Evolutionary conservation across 371 early-diverging fungal species (phyloP), one percentile per base, ranked within the genome.

Genomic region (Rhizopus stolonifer): DNA sequence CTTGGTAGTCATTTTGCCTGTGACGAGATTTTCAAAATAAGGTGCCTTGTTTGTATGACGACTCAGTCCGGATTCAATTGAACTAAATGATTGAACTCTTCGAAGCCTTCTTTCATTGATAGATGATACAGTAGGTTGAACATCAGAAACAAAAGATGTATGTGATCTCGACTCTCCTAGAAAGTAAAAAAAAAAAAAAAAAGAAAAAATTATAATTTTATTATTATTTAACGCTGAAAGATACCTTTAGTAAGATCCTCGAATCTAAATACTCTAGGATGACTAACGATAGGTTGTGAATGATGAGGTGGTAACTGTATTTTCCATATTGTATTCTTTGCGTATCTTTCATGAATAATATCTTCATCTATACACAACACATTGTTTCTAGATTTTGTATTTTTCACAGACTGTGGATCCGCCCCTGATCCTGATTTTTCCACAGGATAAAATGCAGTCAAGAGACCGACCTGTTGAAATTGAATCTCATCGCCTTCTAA

Each of bases 401-500:
- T 24, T 19, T 10, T n/a, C 45, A 53, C 24, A 25, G 48, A 8
- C 21, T 24, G 33, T 47, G 52, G 1, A 31, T 26, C 1, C 21
- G 11, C n/a, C 49, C 47, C 9, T 54, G 53, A n/a, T 11, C 14
- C 15, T 11, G 11, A 9, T 40, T 40, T 54, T 8, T 10, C 10
- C 25, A 47, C 24, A 0, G 60, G 54, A 34, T 43, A 25, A 29
- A 62, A 62, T 3, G 54, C 63, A 1, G 63, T 50, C 11, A 62
- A 26, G 2, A 62, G 15, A 1, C 63, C 63, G 14, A 46, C 43
- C 15, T 75, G 76, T 1, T 72, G 66, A 14, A 76, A 24, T n/a
- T 67, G 62, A 18, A 76, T 56, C 1, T 52, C 52, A 25, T 72
- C 73, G 0, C 65, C 65, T 19, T 66, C 56, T 0, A 72, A 13